Conservation (phyloP, 331 rosid species). For the Saraca asoca region DNA sequence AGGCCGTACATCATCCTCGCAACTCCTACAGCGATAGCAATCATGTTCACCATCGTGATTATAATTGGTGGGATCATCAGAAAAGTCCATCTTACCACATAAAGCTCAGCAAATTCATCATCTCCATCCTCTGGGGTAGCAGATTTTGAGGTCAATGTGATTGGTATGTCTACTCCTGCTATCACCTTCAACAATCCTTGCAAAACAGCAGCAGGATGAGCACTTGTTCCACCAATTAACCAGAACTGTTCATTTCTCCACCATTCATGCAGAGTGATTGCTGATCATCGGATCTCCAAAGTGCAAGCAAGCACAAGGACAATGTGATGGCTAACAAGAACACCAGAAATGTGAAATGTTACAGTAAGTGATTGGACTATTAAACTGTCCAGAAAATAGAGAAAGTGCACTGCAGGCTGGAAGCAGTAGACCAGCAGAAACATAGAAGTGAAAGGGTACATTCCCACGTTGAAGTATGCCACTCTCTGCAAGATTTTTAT, state of each 20-base stretch:
- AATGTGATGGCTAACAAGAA: constrained; percentile 72
- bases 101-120: constrained; percentile 78
- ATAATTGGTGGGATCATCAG: constrained; percentile 80
- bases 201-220: constrained; percentile 83
- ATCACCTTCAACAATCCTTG: constrained; percentile 81
- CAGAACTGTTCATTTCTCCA: constrained; percentile 92
- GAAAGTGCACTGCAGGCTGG: constrained; percentile 72
- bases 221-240: constrained; percentile 88
- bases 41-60: constrained; percentile 80
- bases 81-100: constrained; percentile 78
- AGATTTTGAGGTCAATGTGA: constrained; percentile 82
- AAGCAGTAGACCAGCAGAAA: constrained; percentile 75
- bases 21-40: constrained; percentile 77
- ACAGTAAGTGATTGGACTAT: constrained; percentile 68
- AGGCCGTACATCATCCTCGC: constrained; percentile 74
- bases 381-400: constrained; percentile 75
- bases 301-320: constrained; percentile 70
- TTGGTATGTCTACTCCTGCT: constrained; percentile 85
- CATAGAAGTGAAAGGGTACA: constrained; percentile 88
- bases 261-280: constrained; percentile 80
- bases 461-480: constrained; percentile 82
- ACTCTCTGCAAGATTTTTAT: constrained; percentile 81
- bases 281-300: constrained; percentile 84
- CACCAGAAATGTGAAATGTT: constrained; percentile 64
- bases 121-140: constrained; percentile 79